Conservation (phyloP, 345 rosid species). For the Murraya koenigii region DNA sequence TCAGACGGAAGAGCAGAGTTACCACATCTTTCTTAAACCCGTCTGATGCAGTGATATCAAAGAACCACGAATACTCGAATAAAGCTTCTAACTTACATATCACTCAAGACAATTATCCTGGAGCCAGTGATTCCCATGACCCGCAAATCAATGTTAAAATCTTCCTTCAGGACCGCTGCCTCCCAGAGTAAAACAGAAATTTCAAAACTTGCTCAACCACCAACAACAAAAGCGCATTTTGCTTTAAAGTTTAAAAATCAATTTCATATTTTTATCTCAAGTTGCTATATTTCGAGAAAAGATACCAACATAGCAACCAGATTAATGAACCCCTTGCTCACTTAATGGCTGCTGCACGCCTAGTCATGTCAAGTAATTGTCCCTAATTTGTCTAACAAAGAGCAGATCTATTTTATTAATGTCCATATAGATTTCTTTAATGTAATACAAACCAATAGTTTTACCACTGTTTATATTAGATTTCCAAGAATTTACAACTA, state of each 20-base stretch:
- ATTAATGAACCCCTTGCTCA: neutral
- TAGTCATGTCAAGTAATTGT: neutral
- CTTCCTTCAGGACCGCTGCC: conserved; percentile 94
- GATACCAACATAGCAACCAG: neutral
- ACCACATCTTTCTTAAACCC: neutral
- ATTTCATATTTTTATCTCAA: neutral
- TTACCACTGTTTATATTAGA: neutral
- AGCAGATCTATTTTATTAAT: neutral
- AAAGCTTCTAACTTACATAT: conserved; percentile 55
- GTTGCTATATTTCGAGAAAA: neutral
- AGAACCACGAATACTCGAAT: neutral
- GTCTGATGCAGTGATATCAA: neutral
- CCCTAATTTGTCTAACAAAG: neutral
- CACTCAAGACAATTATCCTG: conserved; percentile 76
- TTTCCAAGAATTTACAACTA: neutral
- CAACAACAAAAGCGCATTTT: neutral
- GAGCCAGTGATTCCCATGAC: conserved; percentile 94
- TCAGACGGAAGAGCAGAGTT: neutral
- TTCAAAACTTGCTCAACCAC: neutral
- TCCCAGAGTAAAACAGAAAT: conserved; percentile 32
- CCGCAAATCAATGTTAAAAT: conserved; percentile 92
- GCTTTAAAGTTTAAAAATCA: neutral
- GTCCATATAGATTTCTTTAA: neutral
- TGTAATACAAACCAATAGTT: neutral
- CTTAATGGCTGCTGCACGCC: neutral